Conservation (phyloP, 768 basidiomycete species). For the Lactarius vividus region DNA sequence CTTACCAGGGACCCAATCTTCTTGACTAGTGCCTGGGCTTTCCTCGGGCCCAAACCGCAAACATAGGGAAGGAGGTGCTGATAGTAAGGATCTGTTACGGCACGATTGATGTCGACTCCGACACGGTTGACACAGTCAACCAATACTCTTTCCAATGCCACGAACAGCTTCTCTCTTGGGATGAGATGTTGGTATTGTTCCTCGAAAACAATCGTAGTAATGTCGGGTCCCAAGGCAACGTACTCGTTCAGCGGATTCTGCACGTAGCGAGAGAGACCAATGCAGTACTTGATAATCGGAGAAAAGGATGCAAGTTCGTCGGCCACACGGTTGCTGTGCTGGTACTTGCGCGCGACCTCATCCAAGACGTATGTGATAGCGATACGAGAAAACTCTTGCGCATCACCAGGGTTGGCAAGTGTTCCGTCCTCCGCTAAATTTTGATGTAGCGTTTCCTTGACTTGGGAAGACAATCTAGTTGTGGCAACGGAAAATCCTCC, state of each 20-base stretch:
- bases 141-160: slow-evolving; percentile 78
- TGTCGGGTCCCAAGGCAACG: slow-evolving; percentile 82
- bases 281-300: slow-evolving; percentile 82
- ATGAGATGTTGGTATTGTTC: slow-evolving; percentile 85
- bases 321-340: slow-evolving; percentile 80
- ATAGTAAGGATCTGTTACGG: slow-evolving; percentile 85
- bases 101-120: slow-evolving; percentile 95
- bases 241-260: slow-evolving; percentile 96
- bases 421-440: slow-evolving; percentile 12
- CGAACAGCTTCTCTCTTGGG: slow-evolving; percentile 77
- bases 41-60: slow-evolving; percentile 91
- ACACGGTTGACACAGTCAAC: slow-evolving; percentile 90
- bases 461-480: slow-evolving; percentile 57
- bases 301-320: slow-evolving; percentile 82
- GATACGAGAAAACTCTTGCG: slow-evolving; percentile 48
- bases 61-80: slow-evolving; percentile 86
- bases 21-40: slow-evolving; percentile 80
- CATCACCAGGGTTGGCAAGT: slow-evolving; percentile 17
- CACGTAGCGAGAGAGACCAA: slow-evolving; percentile 88
- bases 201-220: slow-evolving; percentile 79
- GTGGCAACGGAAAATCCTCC: slow-evolving; percentile 89
- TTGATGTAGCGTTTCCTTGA: slow-evolving; percentile 55
- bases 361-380: slow-evolving; percentile 85
- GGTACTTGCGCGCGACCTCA: slow-evolving; percentile 91
- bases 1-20: slow-evolving; percentile 75